Conservation (phyloP, 1,139 yeast genomes). For the Suzukiozyma palmioleophila region DNA sequence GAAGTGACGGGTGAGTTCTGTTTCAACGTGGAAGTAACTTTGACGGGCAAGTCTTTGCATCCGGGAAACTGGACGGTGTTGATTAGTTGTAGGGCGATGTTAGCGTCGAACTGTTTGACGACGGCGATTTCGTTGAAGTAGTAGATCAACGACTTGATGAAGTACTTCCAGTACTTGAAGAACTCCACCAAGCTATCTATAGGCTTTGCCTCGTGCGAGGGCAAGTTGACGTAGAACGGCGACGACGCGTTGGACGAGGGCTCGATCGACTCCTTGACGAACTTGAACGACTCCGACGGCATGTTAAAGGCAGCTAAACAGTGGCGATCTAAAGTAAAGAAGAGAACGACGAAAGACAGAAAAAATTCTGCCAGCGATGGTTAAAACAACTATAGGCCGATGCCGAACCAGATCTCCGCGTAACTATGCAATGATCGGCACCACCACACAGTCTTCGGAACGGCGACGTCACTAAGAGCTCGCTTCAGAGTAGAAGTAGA, state of each 20-base stretch:
- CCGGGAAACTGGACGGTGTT: conserved; percentile 58
- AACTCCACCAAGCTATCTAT: conserved; percentile 49
- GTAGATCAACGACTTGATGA: conserved; percentile 55
- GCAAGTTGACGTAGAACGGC: conserved; percentile 40
- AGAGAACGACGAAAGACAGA: too few relatives aligned
- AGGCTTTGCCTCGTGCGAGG: conserved; percentile 40
- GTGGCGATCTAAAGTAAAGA: too few relatives aligned
- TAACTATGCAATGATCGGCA: too few relatives aligned
- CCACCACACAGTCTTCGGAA: too few relatives aligned
- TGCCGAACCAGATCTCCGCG: too few relatives aligned
- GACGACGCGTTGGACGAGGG: conserved; percentile 33
- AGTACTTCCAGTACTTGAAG: conserved; percentile 68
- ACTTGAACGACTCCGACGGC: conserved; percentile 7
- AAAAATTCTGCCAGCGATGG: too few relatives aligned
- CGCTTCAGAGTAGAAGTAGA: too few relatives aligned
- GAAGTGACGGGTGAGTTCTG: conserved; percentile 12
- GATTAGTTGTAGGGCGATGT: conserved; percentile 59
- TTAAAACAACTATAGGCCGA: too few relatives aligned
- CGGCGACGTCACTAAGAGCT: too few relatives aligned
- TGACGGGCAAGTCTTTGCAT: conserved; percentile 31
- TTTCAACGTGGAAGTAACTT: conserved; percentile 7
- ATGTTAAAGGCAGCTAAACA: neutral
- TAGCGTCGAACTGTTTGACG: conserved; percentile 66
- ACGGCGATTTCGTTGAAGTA: conserved; percentile 61
- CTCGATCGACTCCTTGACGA: conserved; percentile 29